Evolutionary conservation across 306 rosid species (phyloP), one percentile per base, ranked within the genome.

Genomic region (Hippophae tibetana): DNA sequence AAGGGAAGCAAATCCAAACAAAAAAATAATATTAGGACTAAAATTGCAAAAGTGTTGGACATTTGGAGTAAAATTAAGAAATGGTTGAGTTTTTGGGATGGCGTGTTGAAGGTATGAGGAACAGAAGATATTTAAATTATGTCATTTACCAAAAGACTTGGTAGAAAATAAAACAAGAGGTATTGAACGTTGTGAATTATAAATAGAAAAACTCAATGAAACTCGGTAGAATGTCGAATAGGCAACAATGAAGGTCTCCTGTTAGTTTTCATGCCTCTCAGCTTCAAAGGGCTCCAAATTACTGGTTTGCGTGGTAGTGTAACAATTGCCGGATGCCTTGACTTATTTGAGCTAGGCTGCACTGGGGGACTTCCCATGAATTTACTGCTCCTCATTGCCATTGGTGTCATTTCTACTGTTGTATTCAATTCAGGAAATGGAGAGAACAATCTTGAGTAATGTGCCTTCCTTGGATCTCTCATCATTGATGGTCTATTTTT

Each of bases 251-350:
- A 80, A n/a, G 95, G 81, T 74, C 84, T 87, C 64, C 90, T 76
- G 66, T 40, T 68, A 62, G 26, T 67, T 67, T 62, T 80, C 71
- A 92, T 26, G 57, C 71, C 73, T 71, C 86, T 85, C 69, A 76
- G 64, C 81, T 73, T 81, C 14, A 92, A 81, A 11, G 99, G 93
- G 70, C 99, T 92, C 99, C 99, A 93, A 26, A 88, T 68, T 10
- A 93, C 26, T 53, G 89, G 75, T 65, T 76, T 88, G 49, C 90
- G 55, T 52, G 63, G 88, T 23, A 88, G 66, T 5, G 97, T 84
- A 61, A 88, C 45, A 23, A 64, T 72, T 27, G 82, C 46, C 10
- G 83, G 65, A 69, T 75, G 72, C 64, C 84, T 85, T 10, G 63
- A 68, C 51, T 71, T 27, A 58, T 60, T 18, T 10, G 82, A 78